phyloP scores from a whole-genome alignment of 108 stramenopile species.

The Schizochytrium sp. region DNA sequence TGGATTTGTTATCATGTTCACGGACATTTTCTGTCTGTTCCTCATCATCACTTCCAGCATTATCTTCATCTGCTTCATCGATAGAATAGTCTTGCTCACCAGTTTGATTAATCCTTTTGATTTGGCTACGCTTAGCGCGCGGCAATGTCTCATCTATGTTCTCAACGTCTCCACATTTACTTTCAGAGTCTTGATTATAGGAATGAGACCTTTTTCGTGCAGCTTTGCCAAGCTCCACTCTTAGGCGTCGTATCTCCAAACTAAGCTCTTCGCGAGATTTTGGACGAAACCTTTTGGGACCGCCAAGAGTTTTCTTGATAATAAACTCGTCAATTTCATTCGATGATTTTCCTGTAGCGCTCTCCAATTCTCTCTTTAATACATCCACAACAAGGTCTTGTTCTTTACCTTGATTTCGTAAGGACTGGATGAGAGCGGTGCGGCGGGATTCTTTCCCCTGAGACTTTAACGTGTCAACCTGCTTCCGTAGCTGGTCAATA shows the following conservation, averaged over 20 bases:
- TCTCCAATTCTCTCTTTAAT: slow-evolving; percentile 21
- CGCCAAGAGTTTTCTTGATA: slow-evolving; percentile 16
- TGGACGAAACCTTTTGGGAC: slow-evolving; percentile 31
- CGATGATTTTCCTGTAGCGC: not conserved
- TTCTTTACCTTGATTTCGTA: not conserved
- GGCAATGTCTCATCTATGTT: too few relatives aligned
- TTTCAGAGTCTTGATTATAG: not conserved
- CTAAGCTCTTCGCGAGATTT: slow-evolving; percentile 34
- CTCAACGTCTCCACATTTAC: too few relatives aligned
- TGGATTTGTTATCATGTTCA: not conserved
- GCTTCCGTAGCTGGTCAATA: slow-evolving; percentile 50
- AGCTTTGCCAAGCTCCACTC: not conserved
- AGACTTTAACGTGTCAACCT: slow-evolving; percentile 22
- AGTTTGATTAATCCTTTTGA: not conserved
- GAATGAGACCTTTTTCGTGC: not conserved
- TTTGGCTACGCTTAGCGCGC: not conserved
- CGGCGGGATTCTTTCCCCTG: slow-evolving; percentile 38
- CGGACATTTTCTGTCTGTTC: not conserved
- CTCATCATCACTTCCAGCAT: not conserved
- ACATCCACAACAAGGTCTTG: slow-evolving; percentile 50
- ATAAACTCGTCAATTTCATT: slow-evolving; percentile 1
- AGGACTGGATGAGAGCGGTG: slow-evolving; percentile 20
- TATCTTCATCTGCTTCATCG: not conserved
- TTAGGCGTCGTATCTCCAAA: slow-evolving; percentile 24
- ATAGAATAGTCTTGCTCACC: not conserved